Conservation (phyloP, 2,329 filamentous ascomycete genomes). For the Diaporthe vaccinii region DNA sequence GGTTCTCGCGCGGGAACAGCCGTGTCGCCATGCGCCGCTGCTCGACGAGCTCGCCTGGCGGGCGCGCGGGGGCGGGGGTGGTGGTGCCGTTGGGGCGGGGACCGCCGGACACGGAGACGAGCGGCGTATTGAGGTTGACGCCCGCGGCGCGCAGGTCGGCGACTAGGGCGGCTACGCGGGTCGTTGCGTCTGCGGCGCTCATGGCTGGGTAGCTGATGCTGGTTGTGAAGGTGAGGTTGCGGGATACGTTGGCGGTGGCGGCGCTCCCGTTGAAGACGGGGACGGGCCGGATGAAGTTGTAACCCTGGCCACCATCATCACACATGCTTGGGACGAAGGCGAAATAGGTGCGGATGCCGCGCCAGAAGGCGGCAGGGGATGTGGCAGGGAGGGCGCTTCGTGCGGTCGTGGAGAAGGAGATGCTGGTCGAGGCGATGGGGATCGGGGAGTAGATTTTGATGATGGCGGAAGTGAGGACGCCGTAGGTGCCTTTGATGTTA, state of each 20-base stretch:
- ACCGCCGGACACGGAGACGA: background rate
- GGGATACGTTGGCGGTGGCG: background rate
- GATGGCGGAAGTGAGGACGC: constrained; percentile 25
- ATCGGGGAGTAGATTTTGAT: constrained; percentile 14
- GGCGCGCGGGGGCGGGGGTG: background rate
- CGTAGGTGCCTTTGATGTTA: constrained; percentile 13
- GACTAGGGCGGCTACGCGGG: background rate
- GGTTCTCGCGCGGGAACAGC: constrained; percentile 53
- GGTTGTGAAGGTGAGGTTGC: constrained; percentile 17
- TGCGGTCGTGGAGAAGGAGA: constrained; percentile 15
- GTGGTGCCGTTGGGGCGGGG: constrained; percentile 4
- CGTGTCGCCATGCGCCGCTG: constrained; percentile 47
- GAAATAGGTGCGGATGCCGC: constrained; percentile 51
- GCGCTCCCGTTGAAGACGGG: constrained; percentile 11
- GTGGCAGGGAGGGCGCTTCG: constrained; percentile 15
- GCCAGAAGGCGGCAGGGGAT: constrained; percentile 46
- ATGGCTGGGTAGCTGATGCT: constrained; percentile 29
- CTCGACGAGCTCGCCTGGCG: constrained; percentile 2
- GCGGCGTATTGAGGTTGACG: background rate
- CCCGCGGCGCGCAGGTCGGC: constrained; percentile 9
- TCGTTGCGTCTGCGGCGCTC: constrained; percentile 7
- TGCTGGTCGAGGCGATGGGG: constrained; percentile 4
- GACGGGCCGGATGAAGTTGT: constrained; percentile 46
- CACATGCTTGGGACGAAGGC: constrained; percentile 51
- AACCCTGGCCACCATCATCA: constrained; percentile 53